A percentile compares a stretch with the other conserved stretches of the same genome.
These are phyloP conservation scores for Thymus mandschuricus DNA, from an alignment of 257 asterid genomes.

Conservation along the genomic window DNA sequence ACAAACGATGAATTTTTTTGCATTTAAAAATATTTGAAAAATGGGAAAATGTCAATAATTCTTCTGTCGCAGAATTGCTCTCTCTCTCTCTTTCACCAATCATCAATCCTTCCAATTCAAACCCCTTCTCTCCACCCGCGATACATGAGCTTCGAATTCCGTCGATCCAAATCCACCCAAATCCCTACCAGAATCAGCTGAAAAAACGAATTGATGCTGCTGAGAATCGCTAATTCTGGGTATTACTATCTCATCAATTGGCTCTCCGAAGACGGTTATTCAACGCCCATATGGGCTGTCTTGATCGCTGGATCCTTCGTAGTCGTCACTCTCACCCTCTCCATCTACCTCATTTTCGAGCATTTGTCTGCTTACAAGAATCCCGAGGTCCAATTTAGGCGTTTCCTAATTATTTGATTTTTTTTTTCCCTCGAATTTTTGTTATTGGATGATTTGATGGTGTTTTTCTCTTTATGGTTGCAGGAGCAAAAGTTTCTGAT, in stretches of 20 bases:
- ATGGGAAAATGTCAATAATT: conserved; percentile 20
- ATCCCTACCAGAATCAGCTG: conserved; percentile 36
- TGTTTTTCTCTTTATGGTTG: conserved; percentile 29
- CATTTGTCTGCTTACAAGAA: conserved; percentile 90
- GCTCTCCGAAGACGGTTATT: conserved; percentile 49
- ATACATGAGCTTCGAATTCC: conserved; percentile 40
- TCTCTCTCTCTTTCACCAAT: conserved; percentile 19
- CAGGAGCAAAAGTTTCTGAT: conserved; percentile 97
- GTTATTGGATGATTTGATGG: neutral
- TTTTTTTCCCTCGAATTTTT: neutral
- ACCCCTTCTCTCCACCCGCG: conserved; percentile 30
- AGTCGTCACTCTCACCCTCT: conserved; percentile 64
- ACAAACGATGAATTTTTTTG: no score
- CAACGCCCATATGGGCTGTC: conserved; percentile 88
- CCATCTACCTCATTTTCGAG: conserved; percentile 77
- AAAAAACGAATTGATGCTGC: conserved; percentile 62
- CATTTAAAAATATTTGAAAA: no score
- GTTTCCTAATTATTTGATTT: neutral
- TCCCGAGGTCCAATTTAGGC: conserved; percentile 66
- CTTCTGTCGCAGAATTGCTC: conserved; percentile 32
- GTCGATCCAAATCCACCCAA: conserved; percentile 21
- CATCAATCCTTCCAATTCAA: conserved; percentile 29
- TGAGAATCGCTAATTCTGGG: conserved; percentile 51
- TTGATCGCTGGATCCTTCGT: conserved; percentile 70
- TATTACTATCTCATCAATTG: conserved; percentile 43